Evolutionary conservation across 371 early-diverging fungal genomes (phyloP), one percentile per base, ranked within the genome.

Genomic region (Chytridiales sp.): DNA sequence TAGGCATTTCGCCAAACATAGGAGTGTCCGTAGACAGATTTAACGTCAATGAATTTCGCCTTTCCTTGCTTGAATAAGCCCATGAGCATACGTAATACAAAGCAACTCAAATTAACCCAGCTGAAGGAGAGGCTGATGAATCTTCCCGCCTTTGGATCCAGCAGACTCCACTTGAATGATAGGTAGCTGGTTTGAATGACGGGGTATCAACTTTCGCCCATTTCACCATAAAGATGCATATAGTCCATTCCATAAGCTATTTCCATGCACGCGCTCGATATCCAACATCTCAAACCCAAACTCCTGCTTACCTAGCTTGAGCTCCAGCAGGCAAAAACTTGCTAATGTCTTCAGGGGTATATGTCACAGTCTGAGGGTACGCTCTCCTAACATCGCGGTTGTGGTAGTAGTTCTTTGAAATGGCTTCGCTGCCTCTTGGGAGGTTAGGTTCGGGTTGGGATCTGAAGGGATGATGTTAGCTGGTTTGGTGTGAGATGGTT

Each of bases 341-440:
- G 8, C 15, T 22, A 22, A 70, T 46, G 26, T 77, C 78, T 9
- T 53, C 34, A 15, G 52, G 24, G 19, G 86, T 86, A 64, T 88
- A 93, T 13, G 88, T 83, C 36, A 88, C 87, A n/a, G 88, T 76
- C 56, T 88, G 87, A 57, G 97, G 97, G 71, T 89, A 95, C 75
- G 88, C 86, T 70, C 95, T 85, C 61, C 97, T 85, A 58, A 82
- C 79, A 70, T 96, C 97, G 58, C 94, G 88, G 62, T 86, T 85
- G 78, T 78, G 94, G 81, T 96, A 96, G 61, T 86, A 84, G 84
- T 94, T 93, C 73, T 86, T 79, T 60, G 82, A 80, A 24, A 93
- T 68, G 47, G 46, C 35, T 43, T 60, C 58, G 35, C 57, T 50
- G 48, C 47, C 47, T 1, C 0, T 19, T 22, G 62, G 66, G 2